Evolutionary conservation across 2,329 filamentous ascomycete genomes (phyloP).

Genomic region (Ceratocystis colombiana): DNA sequence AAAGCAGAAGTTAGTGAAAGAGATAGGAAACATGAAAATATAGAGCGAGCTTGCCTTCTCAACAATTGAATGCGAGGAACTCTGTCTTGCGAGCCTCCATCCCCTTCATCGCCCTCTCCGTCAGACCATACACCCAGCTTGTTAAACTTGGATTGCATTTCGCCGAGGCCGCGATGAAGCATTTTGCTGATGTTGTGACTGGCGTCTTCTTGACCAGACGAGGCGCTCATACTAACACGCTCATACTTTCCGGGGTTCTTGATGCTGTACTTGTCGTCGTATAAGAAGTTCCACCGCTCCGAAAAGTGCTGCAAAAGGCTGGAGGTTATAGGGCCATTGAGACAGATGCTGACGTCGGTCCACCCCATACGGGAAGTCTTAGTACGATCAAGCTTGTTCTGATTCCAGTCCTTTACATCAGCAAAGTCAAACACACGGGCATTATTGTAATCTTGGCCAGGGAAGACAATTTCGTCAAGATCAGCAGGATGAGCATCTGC

Average conservation of each 20-base stretch:
- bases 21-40: background rate
- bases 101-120: slow-evolving; percentile 3
- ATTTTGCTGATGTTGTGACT: slow-evolving; percentile 17
- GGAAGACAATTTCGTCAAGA: slow-evolving; percentile 66
- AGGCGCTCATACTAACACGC: slow-evolving; percentile 27
- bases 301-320: slow-evolving; percentile 70
- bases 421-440: slow-evolving; percentile 73
- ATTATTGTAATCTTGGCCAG: slow-evolving; percentile 90
- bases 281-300: slow-evolving; percentile 89
- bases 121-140: slow-evolving; percentile 19
- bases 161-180: slow-evolving; percentile 19
- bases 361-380: slow-evolving; percentile 81
- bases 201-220: background rate
- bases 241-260: slow-evolving; percentile 44
- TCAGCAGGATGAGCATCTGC: slow-evolving; percentile 73
- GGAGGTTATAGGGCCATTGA: slow-evolving; percentile 63
- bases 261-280: slow-evolving; percentile 61
- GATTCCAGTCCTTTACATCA: slow-evolving; percentile 65
- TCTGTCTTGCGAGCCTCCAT: background rate
- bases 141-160: slow-evolving; percentile 24
- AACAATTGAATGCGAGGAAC: slow-evolving; percentile 39
- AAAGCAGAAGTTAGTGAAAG: background rate
- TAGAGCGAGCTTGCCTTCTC: slow-evolving; percentile 36
- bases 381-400: slow-evolving; percentile 76
- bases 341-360: slow-evolving; percentile 72